phyloP scores from a whole-genome alignment of 768 basidiomycete genomes.

The Leccinum obscurum region DNA sequence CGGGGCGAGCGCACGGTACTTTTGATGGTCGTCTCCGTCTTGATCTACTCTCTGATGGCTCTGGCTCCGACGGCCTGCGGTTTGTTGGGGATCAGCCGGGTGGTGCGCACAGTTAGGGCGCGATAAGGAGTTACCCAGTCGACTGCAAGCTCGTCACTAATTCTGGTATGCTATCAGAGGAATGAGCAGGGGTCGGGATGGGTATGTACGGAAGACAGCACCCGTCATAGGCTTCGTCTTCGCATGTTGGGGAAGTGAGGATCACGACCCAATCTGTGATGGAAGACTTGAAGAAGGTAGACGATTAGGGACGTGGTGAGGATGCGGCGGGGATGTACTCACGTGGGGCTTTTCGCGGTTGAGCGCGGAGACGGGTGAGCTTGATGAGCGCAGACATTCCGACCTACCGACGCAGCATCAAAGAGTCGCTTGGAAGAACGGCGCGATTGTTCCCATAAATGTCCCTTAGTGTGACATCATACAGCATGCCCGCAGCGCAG shows the following conservation, averaged over 20 bases:
- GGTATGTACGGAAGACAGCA: conserved; percentile 28
- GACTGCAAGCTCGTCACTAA: conserved; percentile 86
- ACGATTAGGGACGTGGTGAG: background rate
- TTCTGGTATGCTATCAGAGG: conserved; percentile 73
- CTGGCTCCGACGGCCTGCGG: conserved; percentile 73
- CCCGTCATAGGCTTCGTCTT: conserved; percentile 87
- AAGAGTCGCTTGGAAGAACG: background rate
- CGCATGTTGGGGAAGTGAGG: conserved; percentile 70
- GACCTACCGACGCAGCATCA: background rate
- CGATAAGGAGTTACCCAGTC: conserved; percentile 43
- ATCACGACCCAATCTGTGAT: conserved; percentile 96
- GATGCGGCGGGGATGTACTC: conserved; percentile 13
- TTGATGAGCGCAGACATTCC: conserved; percentile 45
- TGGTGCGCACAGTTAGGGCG: background rate
- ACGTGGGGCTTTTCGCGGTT: conserved; percentile 77
- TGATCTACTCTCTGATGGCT: conserved; percentile 91
- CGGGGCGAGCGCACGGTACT: conserved; percentile 90
- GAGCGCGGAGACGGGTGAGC: conserved; percentile 64
- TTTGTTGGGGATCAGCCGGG: conserved; percentile 21
- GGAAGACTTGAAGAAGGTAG: conserved; percentile 58
- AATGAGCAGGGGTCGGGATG: background rate
- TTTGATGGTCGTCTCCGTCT: conserved; percentile 89
- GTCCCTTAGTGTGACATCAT: conserved; percentile 5
- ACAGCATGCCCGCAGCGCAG: no score
- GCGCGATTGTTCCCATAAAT: conserved; percentile 7